Evolutionary conservation across 1,284 basidiomycete genomes (phyloP).

Genomic region (Malassezia psittaci): DNA sequence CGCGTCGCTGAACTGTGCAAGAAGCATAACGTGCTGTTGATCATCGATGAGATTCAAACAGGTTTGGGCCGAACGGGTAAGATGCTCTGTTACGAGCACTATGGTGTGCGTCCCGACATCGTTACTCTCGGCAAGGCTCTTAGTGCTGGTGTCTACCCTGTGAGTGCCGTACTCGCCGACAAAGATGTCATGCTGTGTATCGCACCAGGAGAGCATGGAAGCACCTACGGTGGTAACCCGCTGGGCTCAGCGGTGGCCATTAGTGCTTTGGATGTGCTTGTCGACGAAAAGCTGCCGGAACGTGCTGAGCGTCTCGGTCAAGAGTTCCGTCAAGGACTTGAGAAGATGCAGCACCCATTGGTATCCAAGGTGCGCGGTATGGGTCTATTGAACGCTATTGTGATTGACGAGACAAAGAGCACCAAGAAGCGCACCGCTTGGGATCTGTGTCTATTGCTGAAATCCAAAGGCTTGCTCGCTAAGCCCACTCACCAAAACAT

Average conservation of each 20-base stretch:
- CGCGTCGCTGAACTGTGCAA: conserved; percentile 73
- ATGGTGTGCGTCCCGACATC: conserved; percentile 74
- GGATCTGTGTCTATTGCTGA: conserved; percentile 88
- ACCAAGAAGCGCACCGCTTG: conserved; percentile 72
- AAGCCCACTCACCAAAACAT: conserved; percentile 95
- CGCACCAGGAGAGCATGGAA: conserved; percentile 93
- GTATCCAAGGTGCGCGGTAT: conserved; percentile 67
- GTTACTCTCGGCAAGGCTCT: conserved; percentile 90
- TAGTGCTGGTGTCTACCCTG: conserved; percentile 91
- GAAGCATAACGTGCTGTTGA: conserved; percentile 84
- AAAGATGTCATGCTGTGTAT: conserved; percentile 88
- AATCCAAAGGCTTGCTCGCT: conserved; percentile 76
- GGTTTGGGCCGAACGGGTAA: conserved; percentile 42
- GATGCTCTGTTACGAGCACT: conserved; percentile 62
- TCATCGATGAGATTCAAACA: conserved; percentile 97
- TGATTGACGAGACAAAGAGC: conserved; percentile 76
- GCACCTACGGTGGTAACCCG: conserved; percentile 72
- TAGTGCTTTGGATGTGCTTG: conserved; percentile 75
- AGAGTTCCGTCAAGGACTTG: conserved; percentile 55
- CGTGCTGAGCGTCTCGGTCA: conserved; percentile 70
- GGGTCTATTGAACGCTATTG: conserved; percentile 84
- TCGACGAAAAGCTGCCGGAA: conserved; percentile 71
- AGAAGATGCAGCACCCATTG: conserved; percentile 52
- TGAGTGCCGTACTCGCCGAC: conserved; percentile 84
- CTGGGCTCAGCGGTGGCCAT: conserved; percentile 87